A percentile compares a stretch with the other conserved stretches of the same genome.
Conservation (phyloP, 345 rosid species). For the Cardamine resedifolia region DNA sequence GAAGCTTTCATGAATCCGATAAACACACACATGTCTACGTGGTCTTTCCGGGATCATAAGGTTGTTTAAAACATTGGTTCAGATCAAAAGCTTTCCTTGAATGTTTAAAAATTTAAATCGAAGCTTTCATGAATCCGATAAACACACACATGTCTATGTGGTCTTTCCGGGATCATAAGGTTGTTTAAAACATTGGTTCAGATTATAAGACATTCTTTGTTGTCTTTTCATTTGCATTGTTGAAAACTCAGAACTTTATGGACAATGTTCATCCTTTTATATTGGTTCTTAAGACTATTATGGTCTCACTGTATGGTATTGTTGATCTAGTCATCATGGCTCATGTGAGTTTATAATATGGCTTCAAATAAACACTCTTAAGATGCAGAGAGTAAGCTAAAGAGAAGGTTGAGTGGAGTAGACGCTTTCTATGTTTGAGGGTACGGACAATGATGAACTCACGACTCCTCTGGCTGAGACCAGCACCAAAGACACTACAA, state of each 20-base stretch:
- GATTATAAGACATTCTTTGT: constrained; percentile 21
- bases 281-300: constrained; percentile 5
- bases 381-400: no score
- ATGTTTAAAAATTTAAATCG: constrained; percentile 48
- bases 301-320: not conserved
- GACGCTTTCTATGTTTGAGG: no score
- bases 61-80: constrained; percentile 3
- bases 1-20: constrained; percentile 8
- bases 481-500: no score
- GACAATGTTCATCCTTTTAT: constrained; percentile 21
- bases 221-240: constrained; percentile 22
- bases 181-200: constrained; percentile 1
- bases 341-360: not conserved
- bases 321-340: not conserved
- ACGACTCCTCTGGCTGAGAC: no score
- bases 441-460: no score
- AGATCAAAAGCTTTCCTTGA: constrained; percentile 71
- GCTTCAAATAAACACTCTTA: not conserved
- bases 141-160: constrained; percentile 2
- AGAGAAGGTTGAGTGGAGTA: no score
- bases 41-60: constrained; percentile 17
- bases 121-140: constrained; percentile 11
- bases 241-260: constrained; percentile 14
- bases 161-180: constrained; percentile 18
- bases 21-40: not conserved